Evolutionary conservation across 495 filamentous ascomycete species (phyloP).

Genomic region (Articulospora tetracladia): DNA sequence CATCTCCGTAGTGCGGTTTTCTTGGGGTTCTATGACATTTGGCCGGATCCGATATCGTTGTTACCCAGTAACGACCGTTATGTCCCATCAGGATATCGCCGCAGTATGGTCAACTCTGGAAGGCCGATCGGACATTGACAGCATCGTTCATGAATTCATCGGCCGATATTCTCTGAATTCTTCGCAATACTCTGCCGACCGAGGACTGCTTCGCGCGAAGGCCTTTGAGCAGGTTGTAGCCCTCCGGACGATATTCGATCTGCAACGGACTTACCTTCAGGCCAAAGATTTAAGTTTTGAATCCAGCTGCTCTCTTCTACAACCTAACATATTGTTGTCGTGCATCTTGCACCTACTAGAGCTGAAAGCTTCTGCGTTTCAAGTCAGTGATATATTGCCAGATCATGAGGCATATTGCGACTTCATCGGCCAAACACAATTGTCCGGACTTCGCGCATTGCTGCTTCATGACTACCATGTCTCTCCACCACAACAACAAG

Average conservation of each 20-base stretch:
- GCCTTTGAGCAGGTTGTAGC: slow-evolving; percentile 6
- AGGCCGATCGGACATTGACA: slow-evolving; percentile 30
- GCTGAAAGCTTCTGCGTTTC: slow-evolving; percentile 2
- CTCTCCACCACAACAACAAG: not conserved
- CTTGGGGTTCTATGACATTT: no score
- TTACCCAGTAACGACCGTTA: not conserved
- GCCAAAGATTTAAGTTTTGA: slow-evolving; percentile 1
- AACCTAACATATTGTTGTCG: not conserved
- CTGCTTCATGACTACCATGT: not conserved
- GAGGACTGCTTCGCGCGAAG: slow-evolving; percentile 1
- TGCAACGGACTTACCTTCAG: slow-evolving; percentile 10
- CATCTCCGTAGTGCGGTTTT: no score
- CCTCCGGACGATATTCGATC: slow-evolving; percentile 5
- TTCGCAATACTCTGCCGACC: not conserved
- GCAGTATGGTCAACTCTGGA: slow-evolving; percentile 24
- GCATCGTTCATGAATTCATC: slow-evolving; percentile 30
- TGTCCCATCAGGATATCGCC: slow-evolving; percentile 9
- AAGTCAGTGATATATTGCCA: not conserved
- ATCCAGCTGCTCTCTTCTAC: not conserved
- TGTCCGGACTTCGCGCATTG: slow-evolving; percentile 8
- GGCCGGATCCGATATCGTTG: no score
- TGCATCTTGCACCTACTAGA: slow-evolving; percentile 1
- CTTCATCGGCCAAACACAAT: slow-evolving; percentile 1
- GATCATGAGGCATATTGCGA: slow-evolving; percentile 7
- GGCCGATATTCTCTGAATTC: slow-evolving; percentile 29